phyloP scores from a whole-genome alignment of 192 early-diverging fungal genomes.

The Dissophora ornata region DNA sequence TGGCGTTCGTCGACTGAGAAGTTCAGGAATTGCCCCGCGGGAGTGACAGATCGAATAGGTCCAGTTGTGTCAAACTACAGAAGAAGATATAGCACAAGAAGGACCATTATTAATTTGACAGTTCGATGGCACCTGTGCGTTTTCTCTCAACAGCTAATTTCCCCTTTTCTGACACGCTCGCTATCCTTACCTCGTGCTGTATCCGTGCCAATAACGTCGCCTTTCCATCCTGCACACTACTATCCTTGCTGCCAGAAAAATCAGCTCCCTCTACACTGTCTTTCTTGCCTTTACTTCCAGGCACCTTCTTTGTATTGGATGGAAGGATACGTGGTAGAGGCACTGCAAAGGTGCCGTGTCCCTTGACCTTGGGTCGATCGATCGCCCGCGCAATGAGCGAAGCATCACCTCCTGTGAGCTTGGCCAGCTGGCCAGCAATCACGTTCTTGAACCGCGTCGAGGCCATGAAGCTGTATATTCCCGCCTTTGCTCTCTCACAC shows the following conservation, averaged over 20 bases:
- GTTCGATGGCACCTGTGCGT: no score
- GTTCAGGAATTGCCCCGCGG: constrained; percentile 74
- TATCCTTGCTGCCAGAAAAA: neutral
- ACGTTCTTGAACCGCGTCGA: constrained; percentile 51
- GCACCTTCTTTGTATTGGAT: neutral
- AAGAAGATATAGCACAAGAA: neutral
- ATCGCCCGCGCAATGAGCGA: constrained; percentile 24
- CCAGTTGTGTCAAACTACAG: constrained; percentile 19
- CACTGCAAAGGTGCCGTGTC: constrained; percentile 46
- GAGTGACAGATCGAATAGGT: constrained; percentile 58
- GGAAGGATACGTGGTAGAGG: constrained; percentile 47
- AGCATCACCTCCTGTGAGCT: constrained; percentile 37
- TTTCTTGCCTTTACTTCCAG: neutral
- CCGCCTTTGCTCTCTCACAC: no score
- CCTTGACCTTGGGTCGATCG: constrained; percentile 52
- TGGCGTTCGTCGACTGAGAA: constrained; percentile 67
- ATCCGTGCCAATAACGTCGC: constrained; percentile 6
- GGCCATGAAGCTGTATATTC: constrained; percentile 33
- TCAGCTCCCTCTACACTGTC: no score
- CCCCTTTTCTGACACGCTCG: no score
- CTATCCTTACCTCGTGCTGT: constrained; percentile 17
- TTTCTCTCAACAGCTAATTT: no score
- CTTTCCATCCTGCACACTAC: constrained; percentile 2
- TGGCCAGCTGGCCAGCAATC: constrained; percentile 50
- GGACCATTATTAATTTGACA: no score